Conservation (phyloP, 2,329 filamentous ascomycete genomes). For the Botrytis byssoidea region DNA sequence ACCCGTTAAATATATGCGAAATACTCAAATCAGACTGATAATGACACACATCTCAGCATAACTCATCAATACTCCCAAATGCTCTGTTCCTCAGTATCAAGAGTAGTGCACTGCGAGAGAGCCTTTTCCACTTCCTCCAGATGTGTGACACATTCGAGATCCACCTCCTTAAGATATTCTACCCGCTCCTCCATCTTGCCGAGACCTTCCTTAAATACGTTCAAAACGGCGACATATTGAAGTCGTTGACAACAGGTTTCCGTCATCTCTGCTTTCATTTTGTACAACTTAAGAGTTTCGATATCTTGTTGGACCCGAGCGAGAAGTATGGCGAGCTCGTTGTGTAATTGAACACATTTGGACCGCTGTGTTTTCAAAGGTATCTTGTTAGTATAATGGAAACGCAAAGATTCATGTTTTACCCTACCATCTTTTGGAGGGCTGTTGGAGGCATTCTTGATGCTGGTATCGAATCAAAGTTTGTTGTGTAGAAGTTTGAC, state of each 20-base stretch:
- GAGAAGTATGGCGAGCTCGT: not conserved
- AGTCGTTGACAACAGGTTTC: not conserved
- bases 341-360: fast-evolving
- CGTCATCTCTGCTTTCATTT: not conserved
- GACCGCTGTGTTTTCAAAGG: not conserved
- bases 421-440: not conserved
- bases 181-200: not conserved
- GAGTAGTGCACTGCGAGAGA: too few species aligned
- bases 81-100: not conserved
- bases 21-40: not conserved
- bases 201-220: too few species aligned
- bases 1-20: not conserved
- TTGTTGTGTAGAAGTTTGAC: not conserved
- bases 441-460: not conserved
- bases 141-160: not conserved
- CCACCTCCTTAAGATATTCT: too few species aligned
- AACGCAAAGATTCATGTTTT: too few species aligned
- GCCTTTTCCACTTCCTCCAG: not conserved
- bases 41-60: not conserved
- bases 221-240: too few species aligned
- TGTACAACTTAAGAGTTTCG: too few species aligned
- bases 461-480: not conserved
- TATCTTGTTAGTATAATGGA: not conserved
- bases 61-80: not conserved
- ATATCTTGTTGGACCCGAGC: not conserved